Evolutionary conservation across 2,329 filamentous ascomycete genomes (phyloP), one percentile per base, ranked within the genome.

Genomic region (Cercospora sp.): DNA sequence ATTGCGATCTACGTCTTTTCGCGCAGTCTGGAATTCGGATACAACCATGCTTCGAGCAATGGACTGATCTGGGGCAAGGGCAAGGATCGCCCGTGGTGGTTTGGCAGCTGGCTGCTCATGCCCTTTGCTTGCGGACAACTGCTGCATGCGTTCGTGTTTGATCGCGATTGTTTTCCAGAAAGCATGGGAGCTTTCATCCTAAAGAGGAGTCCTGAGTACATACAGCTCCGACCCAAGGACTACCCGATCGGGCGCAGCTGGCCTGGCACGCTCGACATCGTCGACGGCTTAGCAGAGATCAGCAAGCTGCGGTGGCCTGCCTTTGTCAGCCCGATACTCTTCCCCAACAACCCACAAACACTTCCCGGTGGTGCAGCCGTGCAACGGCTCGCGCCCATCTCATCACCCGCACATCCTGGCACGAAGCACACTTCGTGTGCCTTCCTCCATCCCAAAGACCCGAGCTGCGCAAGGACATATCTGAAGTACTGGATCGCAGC

Each of bases 401-500:
- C 92, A 1, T 89, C 91, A 1, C 87, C 91, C 30, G 94, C 94
- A 0, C 94, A 98, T 76, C 94, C 94, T 1, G 88, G 93, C 51
- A 94, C 96, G 78, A 89, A 87, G 9, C 90, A 89, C 28, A 87
- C 97, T 20, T 94, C 93, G 53, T 99, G 95, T 80, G 94, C 94
- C 0, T 86, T 94, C 1, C 87, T 98, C 2, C 94, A 99, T 77
- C 94, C 94, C 0, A 85, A 87, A 18, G 92, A 96, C 75, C 94
- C 94, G 1, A 96, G 92, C 18, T 99, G 94, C 79, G 86, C 90
- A 42, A 91, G 92, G 31, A 96, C 92, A 3, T 96, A 94, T 78
- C 82, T 97, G 57, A 91, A 92, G 69, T 96, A 95, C 80, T 94
- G 92, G 87, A 87, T 97, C 67, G 87, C 88, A 65, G 90, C 92